Percentiles rank a stretch among this genome's conserved stretches.
These are phyloP conservation scores for Aurinia saxatilis DNA, from an alignment of 345 rosid genomes.

Conservation along the genomic window DNA sequence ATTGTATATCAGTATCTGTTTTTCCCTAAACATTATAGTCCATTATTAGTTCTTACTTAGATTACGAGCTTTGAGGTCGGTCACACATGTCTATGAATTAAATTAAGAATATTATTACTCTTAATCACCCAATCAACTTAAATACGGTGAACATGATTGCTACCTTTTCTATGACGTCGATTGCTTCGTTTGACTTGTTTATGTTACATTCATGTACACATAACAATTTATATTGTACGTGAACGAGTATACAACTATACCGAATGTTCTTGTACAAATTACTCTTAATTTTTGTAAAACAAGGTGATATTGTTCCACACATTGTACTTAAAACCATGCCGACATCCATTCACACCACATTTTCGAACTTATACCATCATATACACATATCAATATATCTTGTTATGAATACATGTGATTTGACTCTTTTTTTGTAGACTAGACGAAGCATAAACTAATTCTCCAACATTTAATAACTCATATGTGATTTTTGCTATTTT, in stretches of 20 bases:
- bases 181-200: neutral
- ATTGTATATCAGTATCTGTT: neutral
- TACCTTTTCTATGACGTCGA: slow-evolving; percentile 1
- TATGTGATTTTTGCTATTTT: neutral
- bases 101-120: neutral
- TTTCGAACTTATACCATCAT: neutral
- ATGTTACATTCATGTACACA: neutral
- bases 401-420: neutral
- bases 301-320: neutral
- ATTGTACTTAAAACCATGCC: neutral
- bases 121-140: neutral
- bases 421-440: neutral
- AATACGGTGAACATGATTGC: slow-evolving; percentile 13
- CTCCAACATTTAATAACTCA: neutral
- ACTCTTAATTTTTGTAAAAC: neutral
- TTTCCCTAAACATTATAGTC: neutral
- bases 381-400: neutral
- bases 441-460: neutral
- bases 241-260: neutral
- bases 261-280: neutral
- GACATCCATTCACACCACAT: neutral
- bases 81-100: slow-evolving; percentile 17
- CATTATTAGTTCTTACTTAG: slow-evolving; percentile 1
- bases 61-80: slow-evolving; percentile 22
- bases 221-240: neutral